Evolutionary conservation across 228 moss, liverwort and hornwort species (phyloP).

Genomic region (Sphagnum fallax): DNA sequence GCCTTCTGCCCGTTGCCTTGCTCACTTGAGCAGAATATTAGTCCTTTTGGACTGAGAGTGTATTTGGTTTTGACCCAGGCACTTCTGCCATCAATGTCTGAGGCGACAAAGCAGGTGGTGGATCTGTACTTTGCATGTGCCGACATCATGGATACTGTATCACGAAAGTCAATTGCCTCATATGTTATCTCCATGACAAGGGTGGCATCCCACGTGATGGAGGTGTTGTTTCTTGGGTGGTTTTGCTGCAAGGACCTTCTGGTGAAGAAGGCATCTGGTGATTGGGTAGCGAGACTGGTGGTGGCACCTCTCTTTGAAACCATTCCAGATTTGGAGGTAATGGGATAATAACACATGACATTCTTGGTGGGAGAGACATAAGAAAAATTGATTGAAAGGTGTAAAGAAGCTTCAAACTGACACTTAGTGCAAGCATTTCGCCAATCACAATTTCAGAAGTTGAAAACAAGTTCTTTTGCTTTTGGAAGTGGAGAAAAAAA

Average conservation of each 20-base stretch:
- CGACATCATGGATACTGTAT: constrained; percentile 65
- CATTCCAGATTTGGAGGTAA: constrained; percentile 96
- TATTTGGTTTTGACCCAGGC: constrained; percentile 26
- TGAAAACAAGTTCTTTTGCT: too few species aligned
- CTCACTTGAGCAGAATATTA: background rate
- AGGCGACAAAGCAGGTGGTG: constrained; percentile 69
- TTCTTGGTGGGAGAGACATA: too few species aligned
- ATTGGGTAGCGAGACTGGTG: constrained; percentile 71
- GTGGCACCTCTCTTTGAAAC: constrained; percentile 96
- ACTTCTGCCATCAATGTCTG: constrained; percentile 52
- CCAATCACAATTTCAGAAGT: too few species aligned
- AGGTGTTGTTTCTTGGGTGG: constrained; percentile 95
- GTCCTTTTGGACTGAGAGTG: background rate
- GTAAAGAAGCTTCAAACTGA: too few species aligned
- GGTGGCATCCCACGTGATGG: constrained; percentile 88
- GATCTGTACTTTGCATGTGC: constrained; percentile 72
- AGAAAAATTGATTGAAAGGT: too few species aligned
- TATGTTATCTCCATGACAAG: constrained; percentile 99
- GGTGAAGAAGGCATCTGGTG: constrained; percentile 57
- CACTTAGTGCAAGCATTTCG: too few species aligned
- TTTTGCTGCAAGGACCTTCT: constrained; percentile 66
- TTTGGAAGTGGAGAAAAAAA: too few species aligned
- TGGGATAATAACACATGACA: background rate
- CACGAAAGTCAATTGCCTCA: constrained; percentile 70
- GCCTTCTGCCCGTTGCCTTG: too few species aligned